Evolutionary conservation across 2,329 filamentous ascomycete genomes (phyloP).

Genomic region (Claviceps monticola): DNA sequence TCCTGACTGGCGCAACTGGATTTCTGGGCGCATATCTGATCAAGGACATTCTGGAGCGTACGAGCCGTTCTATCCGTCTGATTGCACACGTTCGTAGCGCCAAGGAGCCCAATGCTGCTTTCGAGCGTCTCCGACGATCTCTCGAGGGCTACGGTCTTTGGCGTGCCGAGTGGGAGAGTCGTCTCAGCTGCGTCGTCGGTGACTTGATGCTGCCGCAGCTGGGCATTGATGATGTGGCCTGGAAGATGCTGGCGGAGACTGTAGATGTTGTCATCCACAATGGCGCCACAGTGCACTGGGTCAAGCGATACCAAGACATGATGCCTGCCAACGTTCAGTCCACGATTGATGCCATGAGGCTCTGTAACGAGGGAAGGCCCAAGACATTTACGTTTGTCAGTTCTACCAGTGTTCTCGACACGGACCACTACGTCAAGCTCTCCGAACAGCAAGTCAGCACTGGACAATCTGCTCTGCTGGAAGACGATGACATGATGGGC

Average conservation of each 20-base stretch:
- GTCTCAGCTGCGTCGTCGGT: constrained; percentile 56
- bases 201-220: constrained; percentile 61
- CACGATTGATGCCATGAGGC: constrained; percentile 60
- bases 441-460: constrained; percentile 38
- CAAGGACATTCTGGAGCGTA: constrained; percentile 50
- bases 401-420: constrained; percentile 64
- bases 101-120: constrained; percentile 43
- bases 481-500: constrained; percentile 66
- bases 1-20: constrained; percentile 67
- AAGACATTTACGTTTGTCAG: constrained; percentile 75
- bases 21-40: constrained; percentile 77
- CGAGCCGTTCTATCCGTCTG: constrained; percentile 23
- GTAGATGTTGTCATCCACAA: constrained; percentile 73
- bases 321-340: constrained; percentile 65
- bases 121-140: constrained; percentile 52
- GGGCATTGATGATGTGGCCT: constrained; percentile 52
- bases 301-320: constrained; percentile 61
- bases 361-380: constrained; percentile 63
- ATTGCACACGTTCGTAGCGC: constrained; percentile 60
- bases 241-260: constrained; percentile 49
- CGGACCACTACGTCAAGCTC: constrained; percentile 62
- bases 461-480: constrained; percentile 52
- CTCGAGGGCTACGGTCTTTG: constrained; percentile 70
- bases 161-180: constrained; percentile 50
- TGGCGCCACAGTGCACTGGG: constrained; percentile 70